Conservation (phyloP, 2,329 filamentous ascomycete genomes). For the Zalaria obscura region DNA sequence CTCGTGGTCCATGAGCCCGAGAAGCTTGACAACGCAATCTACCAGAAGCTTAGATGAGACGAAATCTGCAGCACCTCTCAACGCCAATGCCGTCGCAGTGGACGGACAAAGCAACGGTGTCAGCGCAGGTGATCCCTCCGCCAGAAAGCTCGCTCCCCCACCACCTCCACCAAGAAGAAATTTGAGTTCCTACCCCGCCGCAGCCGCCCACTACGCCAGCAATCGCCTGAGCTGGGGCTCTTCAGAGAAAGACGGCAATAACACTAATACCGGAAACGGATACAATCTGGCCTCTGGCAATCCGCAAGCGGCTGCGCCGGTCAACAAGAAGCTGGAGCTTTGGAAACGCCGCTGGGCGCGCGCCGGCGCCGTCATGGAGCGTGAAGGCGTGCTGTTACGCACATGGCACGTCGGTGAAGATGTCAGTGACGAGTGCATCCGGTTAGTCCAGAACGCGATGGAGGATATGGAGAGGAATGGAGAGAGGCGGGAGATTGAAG, state of each 20-base stretch:
- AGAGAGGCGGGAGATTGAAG: too few relatives aligned
- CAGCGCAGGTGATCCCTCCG: too few relatives aligned
- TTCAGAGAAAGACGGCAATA: conserved; percentile 3
- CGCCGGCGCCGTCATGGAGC: conserved; percentile 50
- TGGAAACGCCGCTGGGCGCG: conserved; percentile 56
- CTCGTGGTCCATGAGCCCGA: conserved; percentile 1
- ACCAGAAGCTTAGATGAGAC: conserved; percentile 4
- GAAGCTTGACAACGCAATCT: conserved; percentile 4
- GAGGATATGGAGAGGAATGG: conserved; percentile 12
- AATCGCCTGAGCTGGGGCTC: conserved; percentile 18
- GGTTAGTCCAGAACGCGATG: conserved; percentile 45
- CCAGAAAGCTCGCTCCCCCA: conserved; percentile 12
- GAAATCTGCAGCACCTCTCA: conserved; percentile 2
- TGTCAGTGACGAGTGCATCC: conserved; percentile 51
- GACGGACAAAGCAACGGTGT: neutral
- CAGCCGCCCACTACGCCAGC: conserved; percentile 22
- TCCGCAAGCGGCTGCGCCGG: conserved; percentile 7
- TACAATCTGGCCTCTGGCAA: too few relatives aligned
- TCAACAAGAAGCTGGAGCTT: conserved; percentile 57
- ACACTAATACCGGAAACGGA: conserved; percentile 8
- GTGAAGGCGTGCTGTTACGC: conserved; percentile 51
- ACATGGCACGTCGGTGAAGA: conserved; percentile 63
- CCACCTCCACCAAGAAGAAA: conserved; percentile 23
- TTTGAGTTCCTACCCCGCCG: conserved; percentile 20
- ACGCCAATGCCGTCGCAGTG: neutral